phyloP scores from a whole-genome alignment of 2,329 filamentous ascomycete species.

The Aspergillus sp. region DNA sequence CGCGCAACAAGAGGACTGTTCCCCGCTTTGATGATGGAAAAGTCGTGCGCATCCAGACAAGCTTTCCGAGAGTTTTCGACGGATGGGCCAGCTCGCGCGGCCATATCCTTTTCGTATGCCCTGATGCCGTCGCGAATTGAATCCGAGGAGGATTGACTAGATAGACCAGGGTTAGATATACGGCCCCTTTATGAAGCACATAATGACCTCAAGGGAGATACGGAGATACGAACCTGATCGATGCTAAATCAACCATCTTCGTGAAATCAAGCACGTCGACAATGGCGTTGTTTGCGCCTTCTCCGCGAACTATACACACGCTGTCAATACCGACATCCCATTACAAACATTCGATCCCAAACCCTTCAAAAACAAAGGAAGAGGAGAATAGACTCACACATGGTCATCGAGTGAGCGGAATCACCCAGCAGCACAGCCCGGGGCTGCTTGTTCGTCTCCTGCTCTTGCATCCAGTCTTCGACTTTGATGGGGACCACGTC shows the following conservation, averaged over 20 bases:
- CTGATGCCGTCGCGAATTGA: slow-evolving; percentile 32
- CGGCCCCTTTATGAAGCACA: not conserved
- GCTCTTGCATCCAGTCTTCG: slow-evolving; percentile 49
- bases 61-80: slow-evolving; percentile 54
- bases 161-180: slow-evolving; percentile 12
- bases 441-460: slow-evolving; percentile 34
- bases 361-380: not conserved
- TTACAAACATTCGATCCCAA: not conserved
- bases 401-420: slow-evolving; percentile 59
- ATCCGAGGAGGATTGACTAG: slow-evolving; percentile 1
- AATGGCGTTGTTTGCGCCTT: slow-evolving; percentile 59
- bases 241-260: slow-evolving; percentile 25
- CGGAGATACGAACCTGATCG: not conserved
- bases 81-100: slow-evolving; percentile 45
- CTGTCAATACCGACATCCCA: not conserved
- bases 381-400: slow-evolving; percentile 49
- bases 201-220: not conserved
- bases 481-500: slow-evolving; percentile 49
- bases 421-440: slow-evolving; percentile 54
- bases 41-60: slow-evolving; percentile 57
- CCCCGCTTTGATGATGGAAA: slow-evolving; percentile 40
- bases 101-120: slow-evolving; percentile 42
- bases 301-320: slow-evolving; percentile 51
- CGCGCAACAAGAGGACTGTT: slow-evolving; percentile 40
- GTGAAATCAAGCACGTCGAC: slow-evolving; percentile 51